Evolutionary conservation across 2,329 filamentous ascomycete genomes (phyloP).

Genomic region (Tolypocladium cylindrosporum): DNA sequence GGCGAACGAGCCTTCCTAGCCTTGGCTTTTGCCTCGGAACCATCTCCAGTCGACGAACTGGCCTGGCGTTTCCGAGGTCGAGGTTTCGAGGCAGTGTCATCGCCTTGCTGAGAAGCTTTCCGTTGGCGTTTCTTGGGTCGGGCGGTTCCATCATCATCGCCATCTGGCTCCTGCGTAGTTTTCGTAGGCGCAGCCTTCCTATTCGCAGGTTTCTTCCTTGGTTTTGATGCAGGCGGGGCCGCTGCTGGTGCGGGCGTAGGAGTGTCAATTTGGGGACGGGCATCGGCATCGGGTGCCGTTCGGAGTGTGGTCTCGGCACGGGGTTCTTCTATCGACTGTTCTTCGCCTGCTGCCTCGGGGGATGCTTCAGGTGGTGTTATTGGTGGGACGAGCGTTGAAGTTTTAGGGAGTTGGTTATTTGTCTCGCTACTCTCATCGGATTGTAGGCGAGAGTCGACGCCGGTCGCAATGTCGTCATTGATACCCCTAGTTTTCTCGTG

Average conservation of each 20-base stretch:
- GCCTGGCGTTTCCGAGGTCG: conserved; percentile 18
- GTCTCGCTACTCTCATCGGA: background rate
- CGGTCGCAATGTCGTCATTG: background rate
- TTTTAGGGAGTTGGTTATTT: background rate
- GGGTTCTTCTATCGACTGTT: too few relatives aligned
- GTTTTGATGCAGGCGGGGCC: conserved; percentile 1
- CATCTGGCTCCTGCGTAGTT: conserved; percentile 1
- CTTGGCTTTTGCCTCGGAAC: conserved; percentile 11
- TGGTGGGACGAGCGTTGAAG: background rate
- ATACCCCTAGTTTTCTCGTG: background rate
- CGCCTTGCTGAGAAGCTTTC: conserved; percentile 15
- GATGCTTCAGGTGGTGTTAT: background rate
- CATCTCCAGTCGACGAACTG: conserved; percentile 11
- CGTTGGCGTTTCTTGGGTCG: conserved; percentile 22
- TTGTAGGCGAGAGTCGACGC: background rate
- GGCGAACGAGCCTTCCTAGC: conserved; percentile 31
- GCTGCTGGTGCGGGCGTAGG: background rate
- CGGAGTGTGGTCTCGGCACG: background rate
- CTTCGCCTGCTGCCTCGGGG: background rate
- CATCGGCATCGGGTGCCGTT: background rate
- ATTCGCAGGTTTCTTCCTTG: conserved; percentile 1
- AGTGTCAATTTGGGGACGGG: background rate
- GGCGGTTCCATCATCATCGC: conserved; percentile 9
- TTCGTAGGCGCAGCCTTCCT: background rate
- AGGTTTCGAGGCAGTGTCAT: conserved; percentile 8